Conservation (phyloP, 768 basidiomycete genomes). For the Lactarius tabidus region DNA sequence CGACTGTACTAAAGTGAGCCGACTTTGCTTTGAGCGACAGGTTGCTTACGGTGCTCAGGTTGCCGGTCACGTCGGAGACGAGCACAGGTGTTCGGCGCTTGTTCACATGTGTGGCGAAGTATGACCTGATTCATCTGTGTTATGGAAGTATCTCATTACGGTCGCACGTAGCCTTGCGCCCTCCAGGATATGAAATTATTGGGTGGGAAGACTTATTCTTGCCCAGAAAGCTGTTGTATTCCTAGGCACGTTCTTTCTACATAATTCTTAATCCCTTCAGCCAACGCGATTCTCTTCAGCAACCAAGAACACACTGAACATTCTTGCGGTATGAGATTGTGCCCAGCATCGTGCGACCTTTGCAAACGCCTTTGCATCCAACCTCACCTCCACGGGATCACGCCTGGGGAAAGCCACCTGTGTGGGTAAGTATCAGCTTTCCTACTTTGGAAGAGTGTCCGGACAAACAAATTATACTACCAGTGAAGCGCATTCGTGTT, state of each 20-base stretch:
- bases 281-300: slow-evolving; percentile 31
- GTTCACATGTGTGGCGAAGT: slow-evolving; percentile 55
- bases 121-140: slow-evolving; percentile 23
- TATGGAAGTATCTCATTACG: neutral
- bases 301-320: slow-evolving; percentile 44
- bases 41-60: slow-evolving; percentile 33
- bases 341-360: slow-evolving; percentile 51
- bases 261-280: too few relatives aligned
- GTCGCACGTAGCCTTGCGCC: slow-evolving; percentile 19
- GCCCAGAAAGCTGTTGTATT: slow-evolving; percentile 14
- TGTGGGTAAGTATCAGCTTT: slow-evolving; percentile 45
- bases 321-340: slow-evolving; percentile 48
- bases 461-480: neutral
- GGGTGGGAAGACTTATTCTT: slow-evolving; percentile 16
- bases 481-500: slow-evolving; percentile 52
- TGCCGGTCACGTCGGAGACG: slow-evolving; percentile 43
- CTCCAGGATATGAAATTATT: slow-evolving; percentile 11
- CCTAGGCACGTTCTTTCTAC: slow-evolving; percentile 11
- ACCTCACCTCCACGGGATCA: slow-evolving; percentile 51
- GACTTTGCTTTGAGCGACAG: neutral
- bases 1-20: slow-evolving; percentile 48
- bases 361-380: slow-evolving; percentile 53
- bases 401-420: slow-evolving; percentile 41
- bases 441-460: neutral
- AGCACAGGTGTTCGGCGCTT: slow-evolving; percentile 51